Percentiles rank a stretch among this genome's conserved stretches.
Evolutionary conservation across 83 land plant species (phyloP).

Genomic region (Diphasiastrum complanatum): DNA sequence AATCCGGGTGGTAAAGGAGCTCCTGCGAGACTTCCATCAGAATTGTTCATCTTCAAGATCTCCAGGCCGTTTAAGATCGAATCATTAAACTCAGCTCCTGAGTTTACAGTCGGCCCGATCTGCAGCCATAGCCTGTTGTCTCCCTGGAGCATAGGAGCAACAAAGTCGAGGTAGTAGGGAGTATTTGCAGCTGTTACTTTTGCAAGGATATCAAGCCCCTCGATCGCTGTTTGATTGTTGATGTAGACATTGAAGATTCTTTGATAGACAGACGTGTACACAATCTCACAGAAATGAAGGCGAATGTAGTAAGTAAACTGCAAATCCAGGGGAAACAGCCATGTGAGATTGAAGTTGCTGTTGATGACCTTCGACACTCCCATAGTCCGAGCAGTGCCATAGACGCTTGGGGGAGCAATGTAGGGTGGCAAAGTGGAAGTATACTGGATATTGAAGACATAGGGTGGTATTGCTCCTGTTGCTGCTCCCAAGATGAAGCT

Average conservation of each 20-base stretch:
- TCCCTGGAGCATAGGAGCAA: slow-evolving; percentile 36
- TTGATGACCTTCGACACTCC: slow-evolving; percentile 35
- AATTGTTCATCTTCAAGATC: slow-evolving; percentile 68
- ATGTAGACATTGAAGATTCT: slow-evolving; percentile 59
- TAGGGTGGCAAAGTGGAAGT: slow-evolving; percentile 25
- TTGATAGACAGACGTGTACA: slow-evolving; percentile 34
- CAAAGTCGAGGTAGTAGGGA: slow-evolving; percentile 52
- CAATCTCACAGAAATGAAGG: slow-evolving; percentile 70
- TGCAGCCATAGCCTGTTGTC: slow-evolving; percentile 43
- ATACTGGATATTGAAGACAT: slow-evolving; percentile 35
- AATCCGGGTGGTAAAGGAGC: slow-evolving; percentile 30
- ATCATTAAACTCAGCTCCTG: slow-evolving; percentile 17
- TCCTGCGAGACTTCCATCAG: slow-evolving; percentile 51
- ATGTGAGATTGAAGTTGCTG: slow-evolving; percentile 58
- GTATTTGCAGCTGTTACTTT: slow-evolving; percentile 22
- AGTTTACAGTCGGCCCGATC: slow-evolving; percentile 49
- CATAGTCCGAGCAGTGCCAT: slow-evolving; percentile 56
- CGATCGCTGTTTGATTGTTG: slow-evolving; percentile 46
- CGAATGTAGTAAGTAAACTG: slow-evolving; percentile 55
- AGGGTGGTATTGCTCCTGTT: slow-evolving; percentile 28
- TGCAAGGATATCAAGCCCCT: slow-evolving; percentile 40
- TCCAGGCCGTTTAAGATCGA: slow-evolving; percentile 74
- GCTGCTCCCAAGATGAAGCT: slow-evolving; percentile 47
- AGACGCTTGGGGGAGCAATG: slow-evolving; percentile 66
- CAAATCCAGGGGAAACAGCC: slow-evolving; percentile 58